Evolutionary conservation across 2,329 filamentous ascomycete genomes (phyloP).

Genomic region (Claviceps arundinis): DNA sequence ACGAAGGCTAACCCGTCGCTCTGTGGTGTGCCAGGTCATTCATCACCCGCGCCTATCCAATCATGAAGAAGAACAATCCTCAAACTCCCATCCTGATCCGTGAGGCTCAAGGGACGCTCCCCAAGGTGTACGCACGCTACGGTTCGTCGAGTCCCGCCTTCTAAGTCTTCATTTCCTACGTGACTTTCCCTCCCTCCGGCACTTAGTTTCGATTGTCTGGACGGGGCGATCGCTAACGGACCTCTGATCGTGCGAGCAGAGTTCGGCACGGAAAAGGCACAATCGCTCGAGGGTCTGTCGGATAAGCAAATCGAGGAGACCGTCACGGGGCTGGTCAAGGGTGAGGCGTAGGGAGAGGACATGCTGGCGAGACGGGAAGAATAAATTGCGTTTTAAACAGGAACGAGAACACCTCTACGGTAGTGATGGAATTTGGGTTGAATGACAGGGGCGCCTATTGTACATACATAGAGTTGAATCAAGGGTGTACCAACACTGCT

Average conservation of each 20-base stretch:
- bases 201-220: no score
- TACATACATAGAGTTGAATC: neutral
- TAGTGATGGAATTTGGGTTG: neutral
- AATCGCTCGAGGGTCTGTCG: constrained; percentile 43
- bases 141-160: constrained; percentile 36
- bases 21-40: constrained; percentile 51
- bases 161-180: neutral
- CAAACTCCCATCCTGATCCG: constrained; percentile 86
- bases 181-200: neutral
- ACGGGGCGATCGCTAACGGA: neutral
- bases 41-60: constrained; percentile 81
- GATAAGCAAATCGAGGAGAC: constrained; percentile 50
- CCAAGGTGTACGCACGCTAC: constrained; percentile 84
- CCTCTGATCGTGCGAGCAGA: constrained; percentile 21
- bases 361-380: neutral
- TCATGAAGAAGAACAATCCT: constrained; percentile 99
- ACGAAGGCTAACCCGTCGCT: neutral
- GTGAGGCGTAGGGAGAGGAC: neutral
- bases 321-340: constrained; percentile 40
- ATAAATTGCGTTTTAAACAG: neutral
- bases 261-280: constrained; percentile 42
- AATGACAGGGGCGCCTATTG: neutral
- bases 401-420: neutral
- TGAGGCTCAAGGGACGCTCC: constrained; percentile 73
- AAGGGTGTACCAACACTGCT: neutral